Percentiles rank a stretch among this genome's conserved stretches.
phyloP scores from a whole-genome alignment of 148 eudicot species.

The Pouteria glomerata region DNA sequence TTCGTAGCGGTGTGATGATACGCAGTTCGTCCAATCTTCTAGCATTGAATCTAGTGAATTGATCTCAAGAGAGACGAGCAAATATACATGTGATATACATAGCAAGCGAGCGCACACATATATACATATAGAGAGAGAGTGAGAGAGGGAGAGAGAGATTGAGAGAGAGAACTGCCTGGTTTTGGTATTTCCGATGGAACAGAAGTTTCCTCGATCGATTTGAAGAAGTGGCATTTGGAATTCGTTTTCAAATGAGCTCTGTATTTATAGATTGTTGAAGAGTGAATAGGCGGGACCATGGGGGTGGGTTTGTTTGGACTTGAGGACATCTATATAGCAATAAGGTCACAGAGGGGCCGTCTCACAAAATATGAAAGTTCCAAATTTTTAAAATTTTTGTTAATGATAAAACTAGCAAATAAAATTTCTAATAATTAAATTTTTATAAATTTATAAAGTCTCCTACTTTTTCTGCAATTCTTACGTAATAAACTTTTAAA shows the following conservation, averaged over 20 bases:
- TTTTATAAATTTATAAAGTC: too few relatives aligned
- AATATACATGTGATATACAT: background rate
- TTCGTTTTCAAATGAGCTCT: background rate
- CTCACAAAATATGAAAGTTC: too few relatives aligned
- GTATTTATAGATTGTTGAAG: background rate
- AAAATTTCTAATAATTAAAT: too few relatives aligned
- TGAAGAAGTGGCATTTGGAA: background rate
- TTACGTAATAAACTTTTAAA: too few relatives aligned
- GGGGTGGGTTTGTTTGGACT: too few relatives aligned
- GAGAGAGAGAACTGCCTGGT: background rate
- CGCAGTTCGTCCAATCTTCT: background rate
- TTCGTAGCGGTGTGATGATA: background rate
- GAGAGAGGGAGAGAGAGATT: background rate
- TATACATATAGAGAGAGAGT: background rate
- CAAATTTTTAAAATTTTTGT: too few relatives aligned
- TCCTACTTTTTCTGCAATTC: too few relatives aligned
- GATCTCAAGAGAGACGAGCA: background rate
- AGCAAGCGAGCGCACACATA: background rate
- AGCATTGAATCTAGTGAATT: background rate
- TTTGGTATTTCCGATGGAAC: background rate
- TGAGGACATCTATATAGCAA: too few relatives aligned
- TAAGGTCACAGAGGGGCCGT: too few relatives aligned
- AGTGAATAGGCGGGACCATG: conserved; percentile 8
- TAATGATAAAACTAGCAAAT: too few relatives aligned
- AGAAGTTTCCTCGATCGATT: background rate